Conservation (phyloP, 2,329 filamentous ascomycete species). For the Trichoderma harzianum region DNA sequence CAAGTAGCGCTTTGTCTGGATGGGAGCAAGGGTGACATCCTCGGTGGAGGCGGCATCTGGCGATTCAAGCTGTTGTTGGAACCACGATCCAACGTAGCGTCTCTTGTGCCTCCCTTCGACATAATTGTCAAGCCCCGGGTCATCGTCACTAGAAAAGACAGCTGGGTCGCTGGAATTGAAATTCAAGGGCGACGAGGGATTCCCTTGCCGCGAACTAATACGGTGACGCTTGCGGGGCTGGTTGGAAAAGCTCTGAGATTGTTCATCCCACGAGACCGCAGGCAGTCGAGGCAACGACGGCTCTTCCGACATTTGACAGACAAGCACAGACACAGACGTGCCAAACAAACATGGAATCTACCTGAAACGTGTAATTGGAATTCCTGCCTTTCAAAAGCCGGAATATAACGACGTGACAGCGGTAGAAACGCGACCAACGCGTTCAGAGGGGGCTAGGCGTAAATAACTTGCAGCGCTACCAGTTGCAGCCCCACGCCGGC, state of each 20-base stretch:
- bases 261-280: slow-evolving; percentile 38
- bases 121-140: slow-evolving; percentile 65
- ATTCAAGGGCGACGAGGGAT: slow-evolving; percentile 29
- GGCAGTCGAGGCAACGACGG: slow-evolving; percentile 40
- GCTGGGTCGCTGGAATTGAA: slow-evolving; percentile 67
- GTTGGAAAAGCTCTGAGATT: slow-evolving; percentile 38
- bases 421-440: slow-evolving; percentile 3
- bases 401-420: background rate
- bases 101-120: slow-evolving; percentile 55
- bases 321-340: background rate
- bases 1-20: slow-evolving; percentile 50
- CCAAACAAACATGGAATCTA: background rate
- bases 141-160: slow-evolving; percentile 70
- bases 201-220: slow-evolving; percentile 25
- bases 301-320: slow-evolving; percentile 32
- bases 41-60: slow-evolving; percentile 48
- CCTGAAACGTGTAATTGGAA: background rate
- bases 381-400: background rate
- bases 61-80: slow-evolving; percentile 54
- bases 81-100: slow-evolving; percentile 67
- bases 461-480: slow-evolving; percentile 12
- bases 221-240: slow-evolving; percentile 40
- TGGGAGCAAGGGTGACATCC: slow-evolving; percentile 24
- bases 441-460: background rate
- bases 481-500: background rate